Evolutionary conservation across 495 filamentous ascomycete species (phyloP).

Genomic region (Xylaria intraflava): DNA sequence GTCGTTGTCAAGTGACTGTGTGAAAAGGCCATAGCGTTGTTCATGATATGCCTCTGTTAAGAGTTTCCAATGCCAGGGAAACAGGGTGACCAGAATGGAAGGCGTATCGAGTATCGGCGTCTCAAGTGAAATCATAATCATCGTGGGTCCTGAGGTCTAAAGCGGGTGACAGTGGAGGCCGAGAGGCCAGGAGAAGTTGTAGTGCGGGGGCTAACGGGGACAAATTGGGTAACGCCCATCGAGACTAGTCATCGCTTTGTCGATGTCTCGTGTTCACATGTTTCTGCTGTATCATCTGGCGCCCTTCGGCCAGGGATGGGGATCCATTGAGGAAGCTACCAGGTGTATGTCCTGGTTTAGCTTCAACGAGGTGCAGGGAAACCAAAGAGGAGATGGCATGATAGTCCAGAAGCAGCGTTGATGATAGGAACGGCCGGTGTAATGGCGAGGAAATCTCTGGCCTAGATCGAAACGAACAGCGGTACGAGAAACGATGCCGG

Average conservation of each 20-base stretch:
- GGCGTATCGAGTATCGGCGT: neutral
- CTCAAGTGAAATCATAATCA: neutral
- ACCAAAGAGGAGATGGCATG: constrained; percentile 40
- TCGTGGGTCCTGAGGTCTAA: neutral
- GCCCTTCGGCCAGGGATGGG: neutral
- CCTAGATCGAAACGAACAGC: constrained; percentile 44
- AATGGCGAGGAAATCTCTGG: constrained; percentile 30
- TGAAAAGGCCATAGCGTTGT: constrained; percentile 1
- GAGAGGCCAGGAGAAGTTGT: neutral
- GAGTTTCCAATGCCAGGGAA: neutral
- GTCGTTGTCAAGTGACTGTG: neutral
- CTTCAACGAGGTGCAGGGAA: constrained; percentile 25
- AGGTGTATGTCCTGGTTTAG: neutral
- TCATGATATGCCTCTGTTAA: neutral
- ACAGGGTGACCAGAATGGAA: neutral
- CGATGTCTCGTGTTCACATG: constrained; percentile 1
- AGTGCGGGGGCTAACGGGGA: neutral
- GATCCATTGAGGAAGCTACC: neutral
- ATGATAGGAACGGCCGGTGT: constrained; percentile 41
- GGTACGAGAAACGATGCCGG: constrained; percentile 40
- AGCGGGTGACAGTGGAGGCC: neutral
- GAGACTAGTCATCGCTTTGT: neutral
- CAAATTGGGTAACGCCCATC: neutral
- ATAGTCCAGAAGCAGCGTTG: constrained; percentile 41
- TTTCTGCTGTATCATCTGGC: neutral